phyloP scores from a whole-genome alignment of 768 basidiomycete genomes.

The Macrolepiota albuminosa region DNA sequence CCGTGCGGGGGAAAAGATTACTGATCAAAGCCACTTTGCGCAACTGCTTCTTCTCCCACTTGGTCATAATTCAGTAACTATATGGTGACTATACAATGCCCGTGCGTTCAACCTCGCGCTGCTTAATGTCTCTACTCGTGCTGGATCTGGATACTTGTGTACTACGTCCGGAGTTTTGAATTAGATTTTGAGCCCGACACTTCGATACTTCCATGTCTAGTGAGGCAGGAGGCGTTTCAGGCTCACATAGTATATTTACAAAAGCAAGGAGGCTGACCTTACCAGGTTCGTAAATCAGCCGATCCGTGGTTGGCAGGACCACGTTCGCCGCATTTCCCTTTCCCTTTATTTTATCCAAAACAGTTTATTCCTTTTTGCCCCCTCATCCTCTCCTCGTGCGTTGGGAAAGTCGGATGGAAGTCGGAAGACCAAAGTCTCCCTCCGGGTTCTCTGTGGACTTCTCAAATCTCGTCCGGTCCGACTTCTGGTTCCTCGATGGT shows the following conservation, averaged over 20 bases:
- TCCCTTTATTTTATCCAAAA: background rate
- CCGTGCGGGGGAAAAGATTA: background rate
- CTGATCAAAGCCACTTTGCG: background rate
- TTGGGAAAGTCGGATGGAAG: conserved; percentile 8
- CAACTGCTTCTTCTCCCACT: background rate
- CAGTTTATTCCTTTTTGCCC: background rate
- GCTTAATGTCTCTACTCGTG: background rate
- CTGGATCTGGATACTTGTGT: background rate
- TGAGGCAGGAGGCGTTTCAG: background rate
- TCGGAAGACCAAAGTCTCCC: background rate
- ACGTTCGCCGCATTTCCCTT: background rate
- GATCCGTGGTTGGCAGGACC: background rate
- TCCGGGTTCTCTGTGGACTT: background rate
- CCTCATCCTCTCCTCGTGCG: background rate
- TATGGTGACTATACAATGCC: background rate
- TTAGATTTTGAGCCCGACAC: too few relatives aligned
- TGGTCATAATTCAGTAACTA: background rate
- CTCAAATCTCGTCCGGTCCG: conserved; percentile 38
- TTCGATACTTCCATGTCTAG: background rate
- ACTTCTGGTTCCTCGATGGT: conserved; percentile 73
- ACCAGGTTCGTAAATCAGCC: background rate
- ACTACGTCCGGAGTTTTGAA: background rate
- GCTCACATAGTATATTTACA: background rate
- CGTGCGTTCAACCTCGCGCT: background rate
- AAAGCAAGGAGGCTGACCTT: background rate